These are phyloP conservation scores for Strobilomyces echinocephalus DNA, from an alignment of 768 basidiomycete species.

Conservation along the genomic window DNA sequence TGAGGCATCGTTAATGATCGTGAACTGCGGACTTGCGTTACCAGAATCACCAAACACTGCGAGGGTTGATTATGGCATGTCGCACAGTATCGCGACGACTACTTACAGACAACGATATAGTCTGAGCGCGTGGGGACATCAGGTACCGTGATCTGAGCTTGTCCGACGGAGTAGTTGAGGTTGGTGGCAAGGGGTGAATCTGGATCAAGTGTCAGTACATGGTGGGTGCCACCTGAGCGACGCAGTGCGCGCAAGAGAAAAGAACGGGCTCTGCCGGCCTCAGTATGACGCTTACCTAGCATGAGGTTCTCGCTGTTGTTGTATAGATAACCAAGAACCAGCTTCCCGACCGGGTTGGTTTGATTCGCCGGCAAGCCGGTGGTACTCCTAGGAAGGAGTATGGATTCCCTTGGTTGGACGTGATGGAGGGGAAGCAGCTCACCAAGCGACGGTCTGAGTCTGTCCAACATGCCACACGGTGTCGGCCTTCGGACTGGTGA, in stretches of 20 bases:
- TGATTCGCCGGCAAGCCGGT: slow-evolving; percentile 26
- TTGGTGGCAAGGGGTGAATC: slow-evolving; percentile 35
- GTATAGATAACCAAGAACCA: slow-evolving; percentile 24
- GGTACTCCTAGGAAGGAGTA: slow-evolving; percentile 28
- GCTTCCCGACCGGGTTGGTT: slow-evolving; percentile 28
- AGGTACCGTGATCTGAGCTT: slow-evolving; percentile 34
- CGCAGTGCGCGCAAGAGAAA: background rate
- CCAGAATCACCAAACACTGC: slow-evolving; percentile 40
- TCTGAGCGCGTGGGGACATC: slow-evolving; percentile 27
- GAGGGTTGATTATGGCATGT: background rate
- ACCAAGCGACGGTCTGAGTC: slow-evolving; percentile 49
- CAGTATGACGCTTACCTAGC: slow-evolving; percentile 20
- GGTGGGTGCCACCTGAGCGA: background rate
- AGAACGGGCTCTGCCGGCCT: background rate
- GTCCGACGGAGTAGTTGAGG: slow-evolving; percentile 29
- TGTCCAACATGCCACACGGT: slow-evolving; percentile 45
- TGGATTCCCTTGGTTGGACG: slow-evolving; percentile 28
- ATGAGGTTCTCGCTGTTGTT: slow-evolving; percentile 31
- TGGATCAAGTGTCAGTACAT: slow-evolving; percentile 10
- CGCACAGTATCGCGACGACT: no score
- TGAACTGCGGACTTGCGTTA: slow-evolving; percentile 37
- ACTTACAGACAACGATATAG: slow-evolving; percentile 38
- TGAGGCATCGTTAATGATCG: slow-evolving; percentile 54
- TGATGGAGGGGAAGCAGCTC: slow-evolving; percentile 2
- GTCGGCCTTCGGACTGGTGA: slow-evolving; percentile 38